Evolutionary conservation across 495 filamentous ascomycete species (phyloP).

Genomic region (Aspergillus ellipticus): DNA sequence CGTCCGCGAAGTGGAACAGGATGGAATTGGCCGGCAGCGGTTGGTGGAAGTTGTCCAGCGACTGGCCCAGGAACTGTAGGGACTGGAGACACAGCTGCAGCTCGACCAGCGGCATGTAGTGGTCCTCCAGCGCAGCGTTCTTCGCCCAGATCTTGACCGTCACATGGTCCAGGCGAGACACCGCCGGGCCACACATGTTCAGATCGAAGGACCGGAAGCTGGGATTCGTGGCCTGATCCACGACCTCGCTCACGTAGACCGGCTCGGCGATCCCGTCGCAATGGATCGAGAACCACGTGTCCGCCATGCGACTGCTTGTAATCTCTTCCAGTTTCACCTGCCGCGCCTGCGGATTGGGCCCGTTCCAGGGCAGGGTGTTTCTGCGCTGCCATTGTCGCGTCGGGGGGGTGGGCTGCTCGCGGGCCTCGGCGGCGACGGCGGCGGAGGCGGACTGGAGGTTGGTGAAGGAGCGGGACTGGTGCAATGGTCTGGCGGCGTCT

Average conservation of each 20-base stretch:
- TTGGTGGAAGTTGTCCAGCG: slow-evolving; percentile 66
- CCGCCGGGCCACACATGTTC: slow-evolving; percentile 56
- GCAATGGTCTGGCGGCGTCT: slow-evolving; percentile 51
- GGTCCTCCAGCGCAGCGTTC: slow-evolving; percentile 45
- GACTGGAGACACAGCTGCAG: slow-evolving; percentile 64
- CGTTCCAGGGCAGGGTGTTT: slow-evolving; percentile 66
- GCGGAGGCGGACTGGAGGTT: slow-evolving; percentile 49
- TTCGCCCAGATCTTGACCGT: slow-evolving; percentile 77
- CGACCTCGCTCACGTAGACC: slow-evolving; percentile 85
- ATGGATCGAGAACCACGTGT: slow-evolving; percentile 88
- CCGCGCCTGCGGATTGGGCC: slow-evolving; percentile 59
- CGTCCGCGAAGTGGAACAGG: slow-evolving; percentile 83
- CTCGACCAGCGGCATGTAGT: slow-evolving; percentile 68
- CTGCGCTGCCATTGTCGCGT: slow-evolving; percentile 50
- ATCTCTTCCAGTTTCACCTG: slow-evolving; percentile 77
- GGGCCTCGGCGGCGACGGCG: slow-evolving; percentile 23
- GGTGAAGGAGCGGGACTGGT: slow-evolving; percentile 71
- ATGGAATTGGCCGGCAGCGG: slow-evolving; percentile 82
- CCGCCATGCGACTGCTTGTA: slow-evolving; percentile 67
- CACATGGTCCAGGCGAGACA: slow-evolving; percentile 61
- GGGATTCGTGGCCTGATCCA: slow-evolving; percentile 80
- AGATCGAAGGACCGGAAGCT: slow-evolving; percentile 87
- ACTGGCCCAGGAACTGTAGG: slow-evolving; percentile 76
- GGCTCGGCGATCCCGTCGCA: slow-evolving; percentile 61
- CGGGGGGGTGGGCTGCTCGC: slow-evolving; percentile 20